These are phyloP conservation scores for Phlebiopsis gigantea DNA, from an alignment of 768 basidiomycete species.

Conservation along the genomic window DNA sequence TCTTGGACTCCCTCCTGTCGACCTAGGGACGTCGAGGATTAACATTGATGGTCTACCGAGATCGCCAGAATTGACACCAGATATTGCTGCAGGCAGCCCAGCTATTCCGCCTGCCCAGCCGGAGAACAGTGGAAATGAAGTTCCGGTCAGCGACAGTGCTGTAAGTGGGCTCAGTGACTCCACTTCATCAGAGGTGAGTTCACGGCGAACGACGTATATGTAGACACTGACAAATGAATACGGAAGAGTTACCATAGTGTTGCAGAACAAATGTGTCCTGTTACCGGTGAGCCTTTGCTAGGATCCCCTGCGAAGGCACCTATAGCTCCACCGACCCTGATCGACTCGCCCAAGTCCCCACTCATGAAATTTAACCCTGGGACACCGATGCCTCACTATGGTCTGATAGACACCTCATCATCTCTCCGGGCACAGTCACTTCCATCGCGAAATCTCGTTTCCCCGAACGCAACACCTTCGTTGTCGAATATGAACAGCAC, in stretches of 20 bases:
- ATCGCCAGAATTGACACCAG: background rate
- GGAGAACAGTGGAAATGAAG: background rate
- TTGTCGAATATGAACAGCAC: background rate
- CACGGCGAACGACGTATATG: background rate
- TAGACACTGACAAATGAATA: background rate
- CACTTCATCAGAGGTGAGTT: background rate
- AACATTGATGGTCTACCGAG: background rate
- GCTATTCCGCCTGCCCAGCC: background rate
- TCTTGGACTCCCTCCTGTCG: background rate
- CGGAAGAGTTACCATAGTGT: background rate
- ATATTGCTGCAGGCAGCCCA: background rate
- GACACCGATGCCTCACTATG: background rate
- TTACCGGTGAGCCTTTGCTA: background rate
- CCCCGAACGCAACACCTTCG: background rate
- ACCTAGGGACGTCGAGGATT: background rate
- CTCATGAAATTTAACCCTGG: background rate
- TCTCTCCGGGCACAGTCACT: background rate
- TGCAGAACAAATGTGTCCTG: background rate
- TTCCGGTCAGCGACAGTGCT: background rate
- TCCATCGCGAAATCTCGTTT: slow-evolving; percentile 1
- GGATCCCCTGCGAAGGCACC: background rate
- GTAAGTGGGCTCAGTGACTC: background rate
- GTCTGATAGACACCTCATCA: background rate
- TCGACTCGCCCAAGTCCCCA: background rate
- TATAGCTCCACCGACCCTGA: background rate